These are phyloP conservation scores for Penicillium taxi DNA, from an alignment of 495 filamentous ascomycete species.

Conservation along the genomic window DNA sequence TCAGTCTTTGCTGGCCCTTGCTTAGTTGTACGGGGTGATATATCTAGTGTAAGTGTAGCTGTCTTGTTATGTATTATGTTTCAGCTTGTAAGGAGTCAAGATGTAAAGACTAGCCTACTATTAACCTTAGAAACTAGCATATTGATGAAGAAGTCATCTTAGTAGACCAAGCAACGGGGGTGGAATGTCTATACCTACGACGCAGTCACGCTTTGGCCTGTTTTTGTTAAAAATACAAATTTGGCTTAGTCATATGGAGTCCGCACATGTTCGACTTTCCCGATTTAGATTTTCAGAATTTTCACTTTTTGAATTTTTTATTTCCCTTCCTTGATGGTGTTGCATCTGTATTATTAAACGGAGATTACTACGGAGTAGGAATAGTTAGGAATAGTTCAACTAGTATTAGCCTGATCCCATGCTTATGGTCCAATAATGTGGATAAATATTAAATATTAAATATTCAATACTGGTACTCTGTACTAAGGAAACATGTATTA, in stretches of 20 bases:
- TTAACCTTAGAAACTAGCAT: too few relatives aligned
- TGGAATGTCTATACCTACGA: constrained; percentile 19
- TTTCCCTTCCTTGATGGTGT: constrained; percentile 12
- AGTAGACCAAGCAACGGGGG: constrained; percentile 19
- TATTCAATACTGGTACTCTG: too few relatives aligned
- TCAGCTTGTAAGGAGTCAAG: neutral
- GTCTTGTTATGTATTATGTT: neutral
- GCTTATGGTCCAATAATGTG: too few relatives aligned
- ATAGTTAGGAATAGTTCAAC: too few relatives aligned
- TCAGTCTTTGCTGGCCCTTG: constrained; percentile 12
- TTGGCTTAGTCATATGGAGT: constrained; percentile 16
- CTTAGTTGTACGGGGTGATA: constrained; percentile 25
- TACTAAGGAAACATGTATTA: too few relatives aligned
- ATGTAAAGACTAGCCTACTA: too few relatives aligned
- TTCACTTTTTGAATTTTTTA: constrained; percentile 12
- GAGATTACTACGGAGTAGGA: too few relatives aligned
- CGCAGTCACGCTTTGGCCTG: constrained; percentile 12
- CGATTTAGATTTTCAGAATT: constrained; percentile 1
- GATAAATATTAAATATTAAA: too few relatives aligned
- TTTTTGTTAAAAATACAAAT: neutral
- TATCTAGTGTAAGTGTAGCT: neutral
- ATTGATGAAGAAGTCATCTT: neutral
- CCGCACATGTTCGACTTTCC: constrained; percentile 19
- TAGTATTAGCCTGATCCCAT: too few relatives aligned
- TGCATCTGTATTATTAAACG: too few relatives aligned